Conservation (phyloP, 768 basidiomycete species). For the Austroboletus eburneus region DNA sequence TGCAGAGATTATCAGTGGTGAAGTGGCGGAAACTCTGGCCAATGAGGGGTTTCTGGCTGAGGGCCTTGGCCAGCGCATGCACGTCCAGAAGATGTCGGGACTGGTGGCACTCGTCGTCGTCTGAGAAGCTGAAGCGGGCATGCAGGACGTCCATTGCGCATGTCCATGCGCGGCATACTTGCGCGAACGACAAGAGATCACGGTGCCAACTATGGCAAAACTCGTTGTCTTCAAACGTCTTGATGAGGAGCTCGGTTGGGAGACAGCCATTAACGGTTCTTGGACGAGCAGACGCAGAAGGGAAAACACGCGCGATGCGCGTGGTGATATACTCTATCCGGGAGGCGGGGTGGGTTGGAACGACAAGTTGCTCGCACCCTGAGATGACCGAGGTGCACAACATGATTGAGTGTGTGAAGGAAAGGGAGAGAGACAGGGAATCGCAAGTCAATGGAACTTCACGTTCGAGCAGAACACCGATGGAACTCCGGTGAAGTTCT, state of each 20-base stretch:
- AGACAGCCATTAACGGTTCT: constrained; percentile 9
- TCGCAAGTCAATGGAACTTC: constrained; percentile 14
- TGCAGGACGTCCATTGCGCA: constrained; percentile 22
- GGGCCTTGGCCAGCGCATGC: constrained; percentile 13
- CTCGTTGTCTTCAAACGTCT: constrained; percentile 17
- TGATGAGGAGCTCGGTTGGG: constrained; percentile 19
- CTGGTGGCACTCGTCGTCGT: neutral
- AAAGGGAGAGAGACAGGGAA: constrained; percentile 15
- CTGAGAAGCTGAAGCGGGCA: constrained; percentile 13
- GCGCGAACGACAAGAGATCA: constrained; percentile 24
- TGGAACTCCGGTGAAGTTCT: constrained; percentile 4
- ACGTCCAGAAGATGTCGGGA: constrained; percentile 9
- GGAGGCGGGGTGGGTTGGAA: constrained; percentile 6
- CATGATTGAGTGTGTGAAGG: constrained; percentile 23
- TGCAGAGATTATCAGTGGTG: constrained; percentile 15
- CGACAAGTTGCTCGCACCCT: constrained; percentile 2
- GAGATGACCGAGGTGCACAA: constrained; percentile 8
- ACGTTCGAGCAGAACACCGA: constrained; percentile 11
- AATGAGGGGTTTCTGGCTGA: constrained; percentile 12
- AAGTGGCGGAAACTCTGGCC: constrained; percentile 12
- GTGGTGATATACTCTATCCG: constrained; percentile 19
- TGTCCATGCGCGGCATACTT: constrained; percentile 21
- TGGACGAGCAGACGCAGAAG: constrained; percentile 1
- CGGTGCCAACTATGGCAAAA: constrained; percentile 15
- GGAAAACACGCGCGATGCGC: constrained; percentile 18